Conservation (phyloP, 495 filamentous ascomycete genomes). For the Poronia punctata region DNA sequence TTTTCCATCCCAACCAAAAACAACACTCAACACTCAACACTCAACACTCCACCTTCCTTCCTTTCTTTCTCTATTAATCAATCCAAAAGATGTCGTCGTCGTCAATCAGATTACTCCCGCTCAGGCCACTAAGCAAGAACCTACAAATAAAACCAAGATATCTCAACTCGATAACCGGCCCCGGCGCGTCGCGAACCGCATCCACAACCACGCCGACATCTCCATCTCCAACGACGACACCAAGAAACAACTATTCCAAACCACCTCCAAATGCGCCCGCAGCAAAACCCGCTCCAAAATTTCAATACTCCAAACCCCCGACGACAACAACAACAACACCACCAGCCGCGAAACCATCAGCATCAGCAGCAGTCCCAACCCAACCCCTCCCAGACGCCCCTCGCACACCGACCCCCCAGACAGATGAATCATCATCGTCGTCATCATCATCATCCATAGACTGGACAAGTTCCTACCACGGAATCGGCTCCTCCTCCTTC, state of each 20-base stretch:
- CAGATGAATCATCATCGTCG: too few relatives aligned
- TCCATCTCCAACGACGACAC: background rate
- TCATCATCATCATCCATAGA: conserved; percentile 71
- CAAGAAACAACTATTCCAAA: too few relatives aligned
- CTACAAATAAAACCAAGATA: too few relatives aligned
- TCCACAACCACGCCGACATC: background rate
- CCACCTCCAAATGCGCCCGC: conserved; percentile 7
- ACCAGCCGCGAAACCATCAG: conserved; percentile 1
- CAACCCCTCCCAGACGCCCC: conserved; percentile 17
- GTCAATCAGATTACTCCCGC: too few relatives aligned
- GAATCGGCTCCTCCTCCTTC: conserved; percentile 71
- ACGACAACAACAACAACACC: background rate
- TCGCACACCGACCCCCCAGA: conserved; percentile 8
- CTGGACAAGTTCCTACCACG: conserved; percentile 91
- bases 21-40: too few relatives aligned
- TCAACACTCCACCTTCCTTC: too few relatives aligned
- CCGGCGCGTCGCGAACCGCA: too few relatives aligned
- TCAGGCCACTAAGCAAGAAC: too few relatives aligned
- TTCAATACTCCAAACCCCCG: background rate
- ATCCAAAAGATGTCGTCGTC: too few relatives aligned
- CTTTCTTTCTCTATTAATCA: too few relatives aligned
- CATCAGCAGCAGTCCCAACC: conserved; percentile 13
- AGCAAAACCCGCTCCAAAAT: background rate
- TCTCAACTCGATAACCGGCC: too few relatives aligned
- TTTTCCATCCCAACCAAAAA: too few relatives aligned